These are phyloP conservation scores for Arachnopeziza araneosa DNA, from an alignment of 2,329 filamentous ascomycete species.

Conservation along the genomic window DNA sequence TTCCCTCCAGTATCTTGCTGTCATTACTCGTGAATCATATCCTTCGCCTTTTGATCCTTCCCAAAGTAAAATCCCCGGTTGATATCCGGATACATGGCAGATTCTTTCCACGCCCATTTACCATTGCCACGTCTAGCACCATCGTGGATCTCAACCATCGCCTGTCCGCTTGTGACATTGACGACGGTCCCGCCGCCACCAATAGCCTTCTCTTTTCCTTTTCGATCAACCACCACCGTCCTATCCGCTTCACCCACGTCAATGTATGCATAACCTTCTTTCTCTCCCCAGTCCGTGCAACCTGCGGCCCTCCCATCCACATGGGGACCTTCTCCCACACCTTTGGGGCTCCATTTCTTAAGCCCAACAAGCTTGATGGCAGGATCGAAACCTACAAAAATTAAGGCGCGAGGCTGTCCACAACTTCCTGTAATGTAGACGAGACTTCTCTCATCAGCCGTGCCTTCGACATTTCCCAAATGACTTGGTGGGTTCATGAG, in stretches of 20 bases:
- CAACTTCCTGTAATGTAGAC: slow-evolving; percentile 37
- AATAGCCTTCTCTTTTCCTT: slow-evolving; percentile 17
- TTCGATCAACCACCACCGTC: slow-evolving; percentile 19
- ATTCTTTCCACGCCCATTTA: slow-evolving; percentile 21
- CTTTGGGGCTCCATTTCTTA: slow-evolving; percentile 20
- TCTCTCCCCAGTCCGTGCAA: slow-evolving; percentile 2
- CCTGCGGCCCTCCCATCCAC: slow-evolving; percentile 20
- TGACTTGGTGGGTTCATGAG: slow-evolving; percentile 37
- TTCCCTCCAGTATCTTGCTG: too few species aligned
- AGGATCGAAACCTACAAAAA: slow-evolving; percentile 41
- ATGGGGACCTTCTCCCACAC: slow-evolving; percentile 17
- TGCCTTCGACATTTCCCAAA: slow-evolving; percentile 35
- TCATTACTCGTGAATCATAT: neutral
- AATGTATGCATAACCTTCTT: slow-evolving; percentile 1
- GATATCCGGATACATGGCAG: slow-evolving; percentile 26
- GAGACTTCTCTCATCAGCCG: slow-evolving; percentile 43
- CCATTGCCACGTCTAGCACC: neutral
- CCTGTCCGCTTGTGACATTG: neutral
- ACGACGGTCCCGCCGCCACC: neutral
- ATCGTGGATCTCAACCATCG: neutral
- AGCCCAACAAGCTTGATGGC: slow-evolving; percentile 30
- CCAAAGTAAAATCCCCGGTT: slow-evolving; percentile 25
- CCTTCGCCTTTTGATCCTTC: neutral
- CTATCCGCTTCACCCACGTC: slow-evolving; percentile 18
- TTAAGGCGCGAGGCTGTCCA: slow-evolving; percentile 30